Percentiles rank a stretch among this genome's conserved stretches.
Evolutionary conservation across 148 eudicot species (phyloP).

Genomic region (Euryodendron excelsum): DNA sequence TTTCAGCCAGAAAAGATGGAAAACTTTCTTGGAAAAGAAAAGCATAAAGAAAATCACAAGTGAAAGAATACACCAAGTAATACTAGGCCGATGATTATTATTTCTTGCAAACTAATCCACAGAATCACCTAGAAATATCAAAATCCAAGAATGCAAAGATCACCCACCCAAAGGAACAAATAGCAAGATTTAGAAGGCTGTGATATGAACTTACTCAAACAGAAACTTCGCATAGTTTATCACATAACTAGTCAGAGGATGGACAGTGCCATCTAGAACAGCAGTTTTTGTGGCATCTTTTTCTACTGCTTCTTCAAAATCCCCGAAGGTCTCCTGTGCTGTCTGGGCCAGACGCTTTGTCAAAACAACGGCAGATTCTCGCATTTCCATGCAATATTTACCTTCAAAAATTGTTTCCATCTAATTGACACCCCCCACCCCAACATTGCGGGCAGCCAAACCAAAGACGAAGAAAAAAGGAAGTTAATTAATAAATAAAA

Average conservation of each 20-base stretch:
- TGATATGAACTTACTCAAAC: slow-evolving; percentile 67
- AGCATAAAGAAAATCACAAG: background rate
- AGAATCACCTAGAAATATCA: background rate
- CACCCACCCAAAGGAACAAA: background rate
- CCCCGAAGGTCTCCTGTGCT: slow-evolving; percentile 83
- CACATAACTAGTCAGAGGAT: slow-evolving; percentile 95
- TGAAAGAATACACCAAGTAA: background rate
- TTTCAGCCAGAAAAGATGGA: background rate
- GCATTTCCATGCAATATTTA: slow-evolving; percentile 66
- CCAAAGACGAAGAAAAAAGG: background rate
- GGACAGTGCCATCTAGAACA: slow-evolving; percentile 94
- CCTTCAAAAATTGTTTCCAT: slow-evolving; percentile 66
- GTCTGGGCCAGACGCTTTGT: slow-evolving; percentile 90
- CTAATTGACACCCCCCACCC: slow-evolving; percentile 27
- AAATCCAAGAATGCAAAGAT: background rate
- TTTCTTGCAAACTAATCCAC: too few species aligned
- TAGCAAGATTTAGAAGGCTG: background rate
- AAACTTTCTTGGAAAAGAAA: background rate
- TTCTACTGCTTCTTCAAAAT: slow-evolving; percentile 95
- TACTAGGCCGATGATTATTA: background rate
- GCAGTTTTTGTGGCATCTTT: slow-evolving; percentile 93
- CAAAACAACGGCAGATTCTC: slow-evolving; percentile 66
- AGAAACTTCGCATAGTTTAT: slow-evolving; percentile 93
- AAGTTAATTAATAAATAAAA: background rate
- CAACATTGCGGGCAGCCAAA: background rate